Evolutionary conservation across 768 basidiomycete genomes (phyloP).

Genomic region (Russula brevipes): DNA sequence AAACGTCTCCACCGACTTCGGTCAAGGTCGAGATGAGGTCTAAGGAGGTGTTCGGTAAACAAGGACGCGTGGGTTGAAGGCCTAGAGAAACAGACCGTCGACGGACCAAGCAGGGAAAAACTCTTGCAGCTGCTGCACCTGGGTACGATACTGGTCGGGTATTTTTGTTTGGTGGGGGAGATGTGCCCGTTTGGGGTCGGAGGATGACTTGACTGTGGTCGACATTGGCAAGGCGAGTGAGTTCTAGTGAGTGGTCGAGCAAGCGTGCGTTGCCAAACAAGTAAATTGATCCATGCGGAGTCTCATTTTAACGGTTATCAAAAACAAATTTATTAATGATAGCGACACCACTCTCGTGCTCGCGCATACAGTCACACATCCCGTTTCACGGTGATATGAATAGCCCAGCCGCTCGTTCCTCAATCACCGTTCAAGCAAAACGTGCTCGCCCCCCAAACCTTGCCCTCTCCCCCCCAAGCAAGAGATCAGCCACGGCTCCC

Average conservation of each 20-base stretch:
- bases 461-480: slow-evolving; percentile 34
- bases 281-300: slow-evolving; percentile 4
- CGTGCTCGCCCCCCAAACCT: slow-evolving; percentile 51
- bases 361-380: not conserved
- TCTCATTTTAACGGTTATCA: not conserved
- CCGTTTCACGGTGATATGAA: slow-evolving; percentile 12
- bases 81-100: slow-evolving; percentile 46
- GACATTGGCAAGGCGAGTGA: slow-evolving; percentile 11
- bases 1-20: slow-evolving; percentile 65
- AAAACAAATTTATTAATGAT: not conserved
- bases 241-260: not conserved
- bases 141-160: slow-evolving; percentile 42
- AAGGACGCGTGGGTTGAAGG: slow-evolving; percentile 16
- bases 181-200: slow-evolving; percentile 31
- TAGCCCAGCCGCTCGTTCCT: slow-evolving; percentile 8
- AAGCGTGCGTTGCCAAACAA: not conserved
- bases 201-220: slow-evolving; percentile 31
- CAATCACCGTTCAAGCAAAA: slow-evolving; percentile 29
- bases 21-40: slow-evolving; percentile 66
- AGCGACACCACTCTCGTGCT: no score
- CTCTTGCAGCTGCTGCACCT: slow-evolving; percentile 64
- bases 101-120: slow-evolving; percentile 63
- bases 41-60: slow-evolving; percentile 29
- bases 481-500: slow-evolving; percentile 27
- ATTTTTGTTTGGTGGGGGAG: slow-evolving; percentile 25